These are phyloP conservation scores for Aegilops bicornis DNA, from an alignment of 176 grass and related monocot genomes.

Conservation along the genomic window DNA sequence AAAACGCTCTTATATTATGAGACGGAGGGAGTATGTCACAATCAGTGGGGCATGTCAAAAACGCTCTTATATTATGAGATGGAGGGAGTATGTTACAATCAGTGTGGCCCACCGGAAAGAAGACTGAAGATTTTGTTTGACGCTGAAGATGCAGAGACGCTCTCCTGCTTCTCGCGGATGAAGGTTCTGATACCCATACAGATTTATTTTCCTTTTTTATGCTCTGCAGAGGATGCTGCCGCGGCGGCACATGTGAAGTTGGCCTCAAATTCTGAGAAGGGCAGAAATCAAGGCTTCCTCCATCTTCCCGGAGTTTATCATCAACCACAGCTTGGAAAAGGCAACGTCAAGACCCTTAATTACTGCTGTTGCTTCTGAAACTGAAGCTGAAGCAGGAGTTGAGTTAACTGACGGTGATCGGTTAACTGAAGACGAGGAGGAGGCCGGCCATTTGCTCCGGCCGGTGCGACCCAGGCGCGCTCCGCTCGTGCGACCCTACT, in stretches of 20 bases:
- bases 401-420: no score
- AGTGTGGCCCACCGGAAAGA: slow-evolving; percentile 61
- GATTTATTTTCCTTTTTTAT: neutral
- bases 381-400: no score
- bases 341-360: neutral
- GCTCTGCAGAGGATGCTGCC: slow-evolving; percentile 54
- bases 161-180: slow-evolving; percentile 76
- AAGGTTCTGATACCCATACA: slow-evolving; percentile 41
- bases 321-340: slow-evolving; percentile 36
- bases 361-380: no score
- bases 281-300: slow-evolving; percentile 71
- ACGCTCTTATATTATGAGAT: no score
- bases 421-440: no score
- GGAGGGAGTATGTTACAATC: slow-evolving; percentile 53
- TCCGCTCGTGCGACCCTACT: no score
- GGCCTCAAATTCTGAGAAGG: slow-evolving; percentile 67
- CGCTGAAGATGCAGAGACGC: slow-evolving; percentile 82
- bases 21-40: no score
- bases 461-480: no score
- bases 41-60: no score
- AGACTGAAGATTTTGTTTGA: slow-evolving; percentile 79
- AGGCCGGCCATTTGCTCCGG: no score
- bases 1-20: no score
- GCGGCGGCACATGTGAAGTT: slow-evolving; percentile 53
- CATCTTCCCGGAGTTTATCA: slow-evolving; percentile 51